Conservation (phyloP, 2,329 filamentous ascomycete genomes). For the Podosphaera xanthii region DNA sequence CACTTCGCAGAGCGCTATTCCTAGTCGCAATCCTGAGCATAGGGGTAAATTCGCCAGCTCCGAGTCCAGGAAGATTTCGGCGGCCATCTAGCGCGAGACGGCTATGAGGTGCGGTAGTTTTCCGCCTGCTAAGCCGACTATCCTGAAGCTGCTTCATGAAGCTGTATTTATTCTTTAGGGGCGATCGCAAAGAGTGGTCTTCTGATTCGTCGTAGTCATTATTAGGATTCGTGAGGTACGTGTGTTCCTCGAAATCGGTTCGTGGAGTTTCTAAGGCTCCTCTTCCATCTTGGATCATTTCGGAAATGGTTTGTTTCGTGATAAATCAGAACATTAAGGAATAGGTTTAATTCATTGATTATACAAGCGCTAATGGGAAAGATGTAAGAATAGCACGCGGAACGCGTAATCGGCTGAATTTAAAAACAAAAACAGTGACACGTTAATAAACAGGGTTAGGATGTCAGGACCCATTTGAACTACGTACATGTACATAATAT, state of each 20-base stretch:
- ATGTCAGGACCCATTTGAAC: too few species aligned
- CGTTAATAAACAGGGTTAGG: background rate
- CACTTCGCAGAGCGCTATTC: conserved; percentile 44
- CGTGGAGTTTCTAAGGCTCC: conserved; percentile 61
- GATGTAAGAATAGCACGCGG: background rate
- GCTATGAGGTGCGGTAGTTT: conserved; percentile 46
- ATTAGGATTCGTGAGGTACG: conserved; percentile 42
- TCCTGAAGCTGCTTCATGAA: conserved; percentile 54
- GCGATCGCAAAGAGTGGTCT: conserved; percentile 70
- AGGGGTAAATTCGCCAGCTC: conserved; percentile 73
- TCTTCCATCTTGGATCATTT: conserved; percentile 41
- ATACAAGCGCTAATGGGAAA: background rate
- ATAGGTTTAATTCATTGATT: background rate
- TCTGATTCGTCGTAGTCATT: conserved; percentile 66
- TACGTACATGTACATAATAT: too few species aligned
- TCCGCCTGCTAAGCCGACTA: conserved; percentile 26
- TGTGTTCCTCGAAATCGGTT: conserved; percentile 66
- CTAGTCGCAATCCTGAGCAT: conserved; percentile 60
- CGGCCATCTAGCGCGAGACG: conserved; percentile 49
- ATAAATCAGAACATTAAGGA: background rate
- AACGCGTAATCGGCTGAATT: background rate
- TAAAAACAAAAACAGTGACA: background rate
- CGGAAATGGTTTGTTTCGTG: conserved; percentile 11
- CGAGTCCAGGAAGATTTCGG: conserved; percentile 43
- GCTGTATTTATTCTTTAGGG: conserved; percentile 50